Conservation (phyloP, 2,329 filamentous ascomycete genomes). For the Cercospora sesami region DNA sequence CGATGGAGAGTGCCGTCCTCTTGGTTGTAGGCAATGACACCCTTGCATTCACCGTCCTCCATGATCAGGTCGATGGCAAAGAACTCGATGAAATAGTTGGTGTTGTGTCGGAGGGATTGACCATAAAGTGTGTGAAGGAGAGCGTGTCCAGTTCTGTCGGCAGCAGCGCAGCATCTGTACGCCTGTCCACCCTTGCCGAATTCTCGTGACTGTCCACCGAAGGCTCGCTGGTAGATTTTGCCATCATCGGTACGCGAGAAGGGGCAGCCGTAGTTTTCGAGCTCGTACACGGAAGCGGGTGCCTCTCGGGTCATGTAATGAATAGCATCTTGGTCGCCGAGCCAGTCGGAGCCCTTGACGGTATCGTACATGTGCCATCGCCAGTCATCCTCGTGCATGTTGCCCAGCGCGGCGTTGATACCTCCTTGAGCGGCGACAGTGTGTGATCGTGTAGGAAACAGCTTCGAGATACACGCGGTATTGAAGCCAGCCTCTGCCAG, state of each 20-base stretch:
- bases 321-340: constrained; percentile 95
- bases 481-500: constrained; percentile 87
- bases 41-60: constrained; percentile 95
- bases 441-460: constrained; percentile 82
- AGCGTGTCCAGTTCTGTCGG: constrained; percentile 94
- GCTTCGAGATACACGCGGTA: constrained; percentile 81
- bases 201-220: constrained; percentile 94
- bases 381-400: constrained; percentile 99
- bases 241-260: constrained; percentile 96
- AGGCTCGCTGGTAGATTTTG: constrained; percentile 97
- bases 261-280: constrained; percentile 96
- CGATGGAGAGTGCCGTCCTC: constrained; percentile 97
- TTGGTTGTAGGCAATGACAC: constrained; percentile 97
- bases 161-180: constrained; percentile 94
- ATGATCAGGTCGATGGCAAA: constrained; percentile 96
- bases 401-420: constrained; percentile 85
- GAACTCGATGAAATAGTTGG: constrained; percentile 99
- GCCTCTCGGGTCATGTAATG: constrained; percentile 98
- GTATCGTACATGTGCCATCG: constrained; percentile 99
- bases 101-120: constrained; percentile 94
- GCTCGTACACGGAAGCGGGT: constrained; percentile 84
- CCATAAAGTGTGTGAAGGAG: constrained; percentile 98
- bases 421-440: constrained; percentile 76
- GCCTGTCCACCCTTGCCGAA: constrained; percentile 97
- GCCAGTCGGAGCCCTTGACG: constrained; percentile 96